phyloP scores from a whole-genome alignment of 768 basidiomycete genomes.

The Lactifluus volemus region DNA sequence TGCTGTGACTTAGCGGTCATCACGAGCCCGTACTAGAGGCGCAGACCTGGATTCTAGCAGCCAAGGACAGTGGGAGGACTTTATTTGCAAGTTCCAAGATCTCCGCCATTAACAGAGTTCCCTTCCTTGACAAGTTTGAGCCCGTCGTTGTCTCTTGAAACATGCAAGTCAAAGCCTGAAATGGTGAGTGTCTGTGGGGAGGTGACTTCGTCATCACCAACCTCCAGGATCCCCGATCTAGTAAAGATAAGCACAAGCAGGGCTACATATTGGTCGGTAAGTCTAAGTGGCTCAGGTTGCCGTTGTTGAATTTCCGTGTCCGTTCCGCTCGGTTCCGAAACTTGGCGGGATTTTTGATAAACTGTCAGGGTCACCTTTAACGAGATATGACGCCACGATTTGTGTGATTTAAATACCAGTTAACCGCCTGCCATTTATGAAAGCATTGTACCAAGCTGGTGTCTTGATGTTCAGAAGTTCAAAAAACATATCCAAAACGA shows the following conservation, averaged over 20 bases:
- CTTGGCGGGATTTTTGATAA: slow-evolving; percentile 28
- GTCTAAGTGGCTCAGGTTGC: slow-evolving; percentile 52
- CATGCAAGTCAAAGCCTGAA: slow-evolving; percentile 75
- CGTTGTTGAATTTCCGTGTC: slow-evolving; percentile 29
- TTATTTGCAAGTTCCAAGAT: slow-evolving; percentile 81
- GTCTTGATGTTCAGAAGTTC: slow-evolving; percentile 86
- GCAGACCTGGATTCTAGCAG: slow-evolving; percentile 75
- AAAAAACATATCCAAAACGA: slow-evolving; percentile 90
- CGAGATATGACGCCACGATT: not conserved
- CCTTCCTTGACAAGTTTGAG: slow-evolving; percentile 75
- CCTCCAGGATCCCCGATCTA: slow-evolving; percentile 84
- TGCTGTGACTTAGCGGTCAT: not conserved
- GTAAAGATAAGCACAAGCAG: slow-evolving; percentile 77
- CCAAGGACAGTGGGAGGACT: slow-evolving; percentile 71
- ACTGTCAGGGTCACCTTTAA: slow-evolving; percentile 39
- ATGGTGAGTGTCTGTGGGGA: not conserved
- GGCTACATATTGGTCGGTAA: slow-evolving; percentile 90
- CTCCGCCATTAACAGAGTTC: slow-evolving; percentile 86
- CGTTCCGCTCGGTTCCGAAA: slow-evolving; percentile 19
- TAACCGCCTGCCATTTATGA: slow-evolving; percentile 79
- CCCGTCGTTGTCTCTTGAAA: slow-evolving; percentile 72
- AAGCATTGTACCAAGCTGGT: slow-evolving; percentile 88
- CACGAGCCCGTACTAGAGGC: not conserved
- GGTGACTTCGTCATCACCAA: slow-evolving; percentile 29
- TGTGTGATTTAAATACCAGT: slow-evolving; percentile 48